These are phyloP conservation scores for Atkinsonella hypoxylon DNA, from an alignment of 2,329 filamentous ascomycete species.

Conservation along the genomic window DNA sequence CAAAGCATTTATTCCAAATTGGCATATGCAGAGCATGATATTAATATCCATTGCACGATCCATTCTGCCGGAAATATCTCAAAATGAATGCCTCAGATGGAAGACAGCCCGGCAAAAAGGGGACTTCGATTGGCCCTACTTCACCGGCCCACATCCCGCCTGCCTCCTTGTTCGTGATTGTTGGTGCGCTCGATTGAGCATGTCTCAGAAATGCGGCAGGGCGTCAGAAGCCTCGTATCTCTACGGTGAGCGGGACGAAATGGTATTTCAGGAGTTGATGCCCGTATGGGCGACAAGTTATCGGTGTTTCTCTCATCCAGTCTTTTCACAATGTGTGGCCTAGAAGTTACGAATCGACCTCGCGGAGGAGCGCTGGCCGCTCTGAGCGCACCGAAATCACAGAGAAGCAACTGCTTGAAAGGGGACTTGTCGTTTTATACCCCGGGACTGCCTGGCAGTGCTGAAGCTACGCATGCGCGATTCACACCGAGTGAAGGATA, in stretches of 20 bases:
- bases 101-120: slow-evolving; percentile 10
- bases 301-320: not conserved
- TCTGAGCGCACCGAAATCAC: slow-evolving; percentile 20
- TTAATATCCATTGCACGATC: no score
- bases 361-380: slow-evolving; percentile 35
- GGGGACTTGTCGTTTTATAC: slow-evolving; percentile 34
- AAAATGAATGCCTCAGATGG: slow-evolving; percentile 15
- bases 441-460: slow-evolving; percentile 24
- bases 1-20: no score
- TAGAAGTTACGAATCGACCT: slow-evolving; percentile 26
- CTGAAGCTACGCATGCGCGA: slow-evolving; percentile 29
- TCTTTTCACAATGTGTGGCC: slow-evolving; percentile 30
- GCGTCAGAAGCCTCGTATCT: no score
- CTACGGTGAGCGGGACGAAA: no score
- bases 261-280: not conserved
- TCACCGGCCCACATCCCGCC: slow-evolving; percentile 1
- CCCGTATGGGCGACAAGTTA: not conserved
- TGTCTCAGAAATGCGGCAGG: not conserved
- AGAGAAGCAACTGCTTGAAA: slow-evolving; percentile 7
- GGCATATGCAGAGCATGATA: no score
- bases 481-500: slow-evolving; percentile 21
- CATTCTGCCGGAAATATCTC: no score
- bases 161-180: not conserved
- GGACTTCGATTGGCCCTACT: slow-evolving; percentile 18
- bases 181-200: slow-evolving; percentile 4